A percentile compares a stretch with the other conserved stretches of the same genome.
Conservation (phyloP, 257 asterid genomes). For the Jaltomata sinuosa region DNA sequence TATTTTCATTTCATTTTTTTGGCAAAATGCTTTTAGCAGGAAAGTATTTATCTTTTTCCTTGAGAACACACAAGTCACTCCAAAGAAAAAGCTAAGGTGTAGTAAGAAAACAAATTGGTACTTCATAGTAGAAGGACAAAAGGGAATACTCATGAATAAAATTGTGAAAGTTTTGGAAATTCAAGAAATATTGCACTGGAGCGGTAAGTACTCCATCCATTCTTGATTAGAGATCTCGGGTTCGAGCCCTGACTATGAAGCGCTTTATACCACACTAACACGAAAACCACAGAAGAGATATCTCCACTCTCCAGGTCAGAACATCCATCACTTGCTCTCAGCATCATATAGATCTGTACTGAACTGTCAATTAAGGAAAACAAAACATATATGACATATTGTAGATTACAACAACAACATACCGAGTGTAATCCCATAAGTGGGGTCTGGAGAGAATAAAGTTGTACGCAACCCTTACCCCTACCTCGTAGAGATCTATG, state of each 20-base stretch:
- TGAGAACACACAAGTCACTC: not conserved
- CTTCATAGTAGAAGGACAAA: not conserved
- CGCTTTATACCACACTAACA: too few relatives aligned
- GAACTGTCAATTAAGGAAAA: conserved; percentile 18
- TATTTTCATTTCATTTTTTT: not conserved
- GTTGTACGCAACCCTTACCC: not conserved
- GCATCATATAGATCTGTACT: conserved; percentile 29
- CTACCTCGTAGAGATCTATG: too few relatives aligned
- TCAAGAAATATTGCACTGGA: not conserved
- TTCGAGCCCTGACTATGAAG: too few relatives aligned
- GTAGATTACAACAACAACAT: too few relatives aligned
- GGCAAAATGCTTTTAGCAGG: not conserved
- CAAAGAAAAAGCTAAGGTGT: not conserved
- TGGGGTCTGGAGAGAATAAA: not conserved
- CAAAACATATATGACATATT: too few relatives aligned
- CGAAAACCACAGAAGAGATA: not conserved
- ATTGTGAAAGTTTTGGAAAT: not conserved
- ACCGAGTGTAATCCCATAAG: not conserved
- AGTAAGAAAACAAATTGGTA: not conserved
- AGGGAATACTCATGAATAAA: not conserved
- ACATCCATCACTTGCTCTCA: conserved; percentile 31
- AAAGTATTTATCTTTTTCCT: not conserved
- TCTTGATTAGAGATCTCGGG: accelerated
- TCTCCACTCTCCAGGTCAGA: not conserved
- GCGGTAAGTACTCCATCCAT: not conserved